Conservation (phyloP, 306 rosid species). For the Begonia loranthoides region DNA sequence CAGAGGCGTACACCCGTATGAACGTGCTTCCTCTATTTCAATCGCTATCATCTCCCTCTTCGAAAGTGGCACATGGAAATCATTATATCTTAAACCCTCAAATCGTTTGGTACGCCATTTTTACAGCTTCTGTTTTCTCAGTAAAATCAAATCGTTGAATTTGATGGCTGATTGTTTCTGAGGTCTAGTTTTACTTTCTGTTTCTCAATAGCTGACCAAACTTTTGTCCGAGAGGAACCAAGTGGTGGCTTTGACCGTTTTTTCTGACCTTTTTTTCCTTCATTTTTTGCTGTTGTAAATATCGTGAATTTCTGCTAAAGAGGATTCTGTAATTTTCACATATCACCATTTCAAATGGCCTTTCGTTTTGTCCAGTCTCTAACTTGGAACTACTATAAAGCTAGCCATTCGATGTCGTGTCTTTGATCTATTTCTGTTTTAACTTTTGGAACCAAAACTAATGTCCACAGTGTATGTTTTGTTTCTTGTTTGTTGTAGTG, state of each 20-base stretch:
- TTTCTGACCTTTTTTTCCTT: conserved; percentile 15
- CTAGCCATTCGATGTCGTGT: conserved; percentile 12
- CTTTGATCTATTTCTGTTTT: conserved; percentile 10
- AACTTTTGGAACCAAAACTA: not conserved
- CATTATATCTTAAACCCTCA: no score
- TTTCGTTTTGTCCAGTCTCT: conserved; percentile 10
- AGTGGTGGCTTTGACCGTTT: conserved; percentile 42
- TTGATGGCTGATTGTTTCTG: no score
- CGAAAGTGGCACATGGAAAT: no score
- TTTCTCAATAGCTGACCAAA: no score
- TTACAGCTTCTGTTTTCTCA: no score
- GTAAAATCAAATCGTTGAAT: no score
- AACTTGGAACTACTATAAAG: conserved; percentile 14
- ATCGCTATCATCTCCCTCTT: not conserved
- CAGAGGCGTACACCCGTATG: conserved; percentile 19
- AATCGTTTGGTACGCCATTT: no score
- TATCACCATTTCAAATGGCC: conserved; percentile 4
- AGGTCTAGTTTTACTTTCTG: no score
- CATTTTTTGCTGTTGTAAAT: conserved; percentile 21
- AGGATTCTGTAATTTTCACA: conserved; percentile 5
- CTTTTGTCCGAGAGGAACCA: conserved; percentile 1
- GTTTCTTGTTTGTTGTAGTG: conserved; percentile 25
- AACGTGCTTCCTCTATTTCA: conserved; percentile 16
- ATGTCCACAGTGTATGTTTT: conserved; percentile 11
- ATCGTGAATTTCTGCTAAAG: no score